These are phyloP conservation scores for Pseudogymnoascus sp. DNA, from an alignment of 2,329 filamentous ascomycete genomes.

Conservation along the genomic window DNA sequence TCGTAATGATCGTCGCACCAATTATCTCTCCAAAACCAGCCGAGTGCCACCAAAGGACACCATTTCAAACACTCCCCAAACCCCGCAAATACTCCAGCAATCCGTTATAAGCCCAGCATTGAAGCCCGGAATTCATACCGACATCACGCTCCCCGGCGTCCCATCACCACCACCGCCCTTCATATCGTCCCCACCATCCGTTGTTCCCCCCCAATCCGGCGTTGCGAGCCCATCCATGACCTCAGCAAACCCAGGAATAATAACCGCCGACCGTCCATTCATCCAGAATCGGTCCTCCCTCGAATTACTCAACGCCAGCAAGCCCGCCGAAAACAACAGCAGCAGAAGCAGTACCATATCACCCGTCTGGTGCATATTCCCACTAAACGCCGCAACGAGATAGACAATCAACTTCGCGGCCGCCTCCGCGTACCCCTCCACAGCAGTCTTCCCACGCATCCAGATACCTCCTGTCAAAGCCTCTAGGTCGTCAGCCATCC, in stretches of 20 bases:
- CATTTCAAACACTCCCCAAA: background rate
- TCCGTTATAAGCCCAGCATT: background rate
- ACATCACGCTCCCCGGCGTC: background rate
- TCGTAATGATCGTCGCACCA: background rate
- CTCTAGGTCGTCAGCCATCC: constrained; percentile 49
- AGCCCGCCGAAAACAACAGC: constrained; percentile 45
- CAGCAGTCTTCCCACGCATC: constrained; percentile 45
- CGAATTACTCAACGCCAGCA: constrained; percentile 50
- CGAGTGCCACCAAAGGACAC: too few species aligned
- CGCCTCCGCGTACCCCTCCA: constrained; percentile 48
- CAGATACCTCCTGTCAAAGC: constrained; percentile 53
- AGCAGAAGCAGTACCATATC: constrained; percentile 46
- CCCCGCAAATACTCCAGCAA: background rate
- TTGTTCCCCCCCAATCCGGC: background rate
- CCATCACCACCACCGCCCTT: constrained; percentile 1
- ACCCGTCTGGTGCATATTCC: constrained; percentile 49
- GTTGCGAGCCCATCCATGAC: background rate
- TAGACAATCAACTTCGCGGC: constrained; percentile 53
- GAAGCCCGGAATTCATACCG: background rate
- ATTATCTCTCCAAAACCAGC: background rate
- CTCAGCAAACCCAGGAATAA: background rate
- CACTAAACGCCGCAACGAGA: constrained; percentile 48
- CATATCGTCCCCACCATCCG: background rate
- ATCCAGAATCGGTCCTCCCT: constrained; percentile 43
- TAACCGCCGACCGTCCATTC: constrained; percentile 42